Evolutionary conservation across 2,329 filamentous ascomycete genomes (phyloP), one percentile per base, ranked within the genome.

Genomic region (Cercospora sp.): DNA sequence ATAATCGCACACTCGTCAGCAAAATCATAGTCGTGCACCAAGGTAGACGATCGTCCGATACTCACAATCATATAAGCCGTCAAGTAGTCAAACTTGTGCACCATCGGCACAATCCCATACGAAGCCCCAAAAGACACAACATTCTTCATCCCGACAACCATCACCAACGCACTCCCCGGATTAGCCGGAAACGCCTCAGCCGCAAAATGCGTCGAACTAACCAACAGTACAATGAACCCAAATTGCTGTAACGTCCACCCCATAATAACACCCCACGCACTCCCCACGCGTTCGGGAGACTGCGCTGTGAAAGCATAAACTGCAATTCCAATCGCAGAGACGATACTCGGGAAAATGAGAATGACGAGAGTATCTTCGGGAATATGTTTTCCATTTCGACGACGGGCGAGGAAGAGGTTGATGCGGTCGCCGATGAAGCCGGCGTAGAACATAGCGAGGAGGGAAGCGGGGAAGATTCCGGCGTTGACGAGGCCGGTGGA

Each of bases 321-420:
- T 0, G 79, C 40, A 5, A 80, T 70, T 6, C 76, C 74, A 5
- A 76, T 70, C 0, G 77, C 70, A 0, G 71, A 75, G 2, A 81
- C 69, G 13, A 80, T 70, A 3, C 76, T 75, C 1, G 78, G 78
- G 12, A 77, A 61, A 1, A 79, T 73, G 5, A 80, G 72, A 3
- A 76, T 72, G 9, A 80, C 67, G 1, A 81, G 73, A 2, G 76
- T 74, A 63, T 81, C 76, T 65, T 81, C 79, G 0, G 80, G 80
- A 1, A 71, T 68, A 61, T 80, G 77, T 2, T 79, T 67, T 18
- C 80, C 80, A 3, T 69, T 70, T 7, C 74, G 72, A 2, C 79
- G 74, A 37, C 76, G 78, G 5, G 78, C 79, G 65, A 80, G 63
- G 63, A 63, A 74, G 6, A 76, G 57, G 55, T 72, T 75, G 57